These are phyloP conservation scores for Podaxis rugospora DNA, from an alignment of 768 basidiomycete species.

Conservation along the genomic window DNA sequence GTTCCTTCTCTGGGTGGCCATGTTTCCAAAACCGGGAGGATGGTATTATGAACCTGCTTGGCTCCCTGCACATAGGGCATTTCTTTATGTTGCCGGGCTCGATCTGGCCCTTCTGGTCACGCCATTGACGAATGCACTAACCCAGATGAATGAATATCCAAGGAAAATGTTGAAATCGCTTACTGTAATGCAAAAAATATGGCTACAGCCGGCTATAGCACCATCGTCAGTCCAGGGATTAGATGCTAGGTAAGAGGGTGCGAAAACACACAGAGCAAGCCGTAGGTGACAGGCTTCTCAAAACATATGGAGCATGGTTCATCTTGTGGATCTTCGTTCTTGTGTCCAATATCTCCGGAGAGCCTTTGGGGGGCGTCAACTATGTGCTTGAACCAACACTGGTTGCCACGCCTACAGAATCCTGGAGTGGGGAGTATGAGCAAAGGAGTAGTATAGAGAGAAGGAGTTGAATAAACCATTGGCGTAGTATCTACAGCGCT, in stretches of 20 bases:
- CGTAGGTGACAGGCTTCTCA: constrained; percentile 66
- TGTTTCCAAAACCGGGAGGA: constrained; percentile 65
- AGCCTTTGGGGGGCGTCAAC: constrained; percentile 18
- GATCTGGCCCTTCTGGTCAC: constrained; percentile 52
- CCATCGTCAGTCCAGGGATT: neutral
- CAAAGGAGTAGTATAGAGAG: neutral
- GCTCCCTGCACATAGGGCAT: constrained; percentile 72
- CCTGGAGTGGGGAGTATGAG: constrained; percentile 34
- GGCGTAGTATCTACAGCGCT: constrained; percentile 63
- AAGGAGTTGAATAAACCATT: constrained; percentile 32
- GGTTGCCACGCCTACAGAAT: constrained; percentile 63
- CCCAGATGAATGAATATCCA: constrained; percentile 3
- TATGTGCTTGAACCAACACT: constrained; percentile 74
- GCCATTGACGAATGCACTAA: constrained; percentile 80
- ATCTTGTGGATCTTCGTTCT: constrained; percentile 32
- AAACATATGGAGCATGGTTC: constrained; percentile 69
- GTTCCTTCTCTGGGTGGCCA: constrained; percentile 47
- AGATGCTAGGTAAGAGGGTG: neutral
- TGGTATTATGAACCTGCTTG: constrained; percentile 67
- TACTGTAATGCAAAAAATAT: constrained; percentile 74
- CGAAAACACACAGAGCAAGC: constrained; percentile 51
- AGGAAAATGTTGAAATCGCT: constrained; percentile 14
- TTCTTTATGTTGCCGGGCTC: constrained; percentile 62
- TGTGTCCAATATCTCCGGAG: constrained; percentile 17
- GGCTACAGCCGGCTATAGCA: constrained; percentile 60